Base-by-base conservation (phyloP, 441 rosid genomes). In the Bocquillonia castaneifolia region DNA sequence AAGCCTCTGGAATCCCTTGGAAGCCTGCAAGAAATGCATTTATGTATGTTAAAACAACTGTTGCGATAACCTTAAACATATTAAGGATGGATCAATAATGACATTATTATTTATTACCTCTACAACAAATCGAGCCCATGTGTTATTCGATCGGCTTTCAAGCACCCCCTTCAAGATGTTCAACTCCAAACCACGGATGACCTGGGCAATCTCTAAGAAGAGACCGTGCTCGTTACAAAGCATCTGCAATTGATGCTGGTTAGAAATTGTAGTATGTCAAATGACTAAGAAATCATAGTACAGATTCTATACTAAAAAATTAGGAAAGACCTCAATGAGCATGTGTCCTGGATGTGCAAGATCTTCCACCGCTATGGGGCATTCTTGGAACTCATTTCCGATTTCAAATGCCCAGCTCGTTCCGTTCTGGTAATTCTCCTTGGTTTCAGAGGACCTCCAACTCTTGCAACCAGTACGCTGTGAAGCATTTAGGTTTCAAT, bases 41-140 rank as follows among this genome's bases (percentile, higher is more conserved):
- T 0, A 39, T 14, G 17, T 45, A 50, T 71, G 31, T 42, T 2
- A 42, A 12, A 58, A 39, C 45, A 31, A 10, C 5, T 28, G 26
- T 18, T 36, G 39, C 31, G 9, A 7, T 15, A 26, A 31, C 6
- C 28, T 10, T 0, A 22, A 20, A 18, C 26, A 50, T 50, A 3
- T 3, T 28, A 3, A 6, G 13, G 17, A 54, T 31, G 23, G 44
- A 36, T 26, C 8, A 1, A 22, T 7, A 10, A 45, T 13, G 44
- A 40, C 23, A 8, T 3, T 1, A 2, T 68, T 36, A 36, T 36
- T 68, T n/a, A n/a, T n/a, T 82, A 85, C 93, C 91, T 86, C 88
- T 1, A 86, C 89, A n/a, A 86, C 63, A 72, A 86, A 88, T 51
- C 72, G 84, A 20, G 93, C 90, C 93, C 90, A 88, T 14, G 79